These are phyloP conservation scores for Ilex asprella DNA, from an alignment of 257 asterid species.

Conservation along the genomic window DNA sequence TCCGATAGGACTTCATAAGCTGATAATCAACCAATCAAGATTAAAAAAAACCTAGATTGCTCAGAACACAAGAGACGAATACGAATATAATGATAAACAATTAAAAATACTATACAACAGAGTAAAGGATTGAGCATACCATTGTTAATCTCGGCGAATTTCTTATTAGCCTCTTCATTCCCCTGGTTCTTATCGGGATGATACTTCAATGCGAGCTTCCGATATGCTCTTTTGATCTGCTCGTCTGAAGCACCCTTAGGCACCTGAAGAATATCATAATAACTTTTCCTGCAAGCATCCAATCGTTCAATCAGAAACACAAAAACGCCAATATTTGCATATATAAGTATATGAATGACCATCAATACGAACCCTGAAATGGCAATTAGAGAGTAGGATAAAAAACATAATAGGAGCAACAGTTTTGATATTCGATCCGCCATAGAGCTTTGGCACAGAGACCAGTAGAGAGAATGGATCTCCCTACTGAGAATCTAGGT, in stretches of 20 bases:
- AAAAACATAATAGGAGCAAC: slow-evolving; percentile 39
- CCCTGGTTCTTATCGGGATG: slow-evolving; percentile 93
- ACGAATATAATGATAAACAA: neutral
- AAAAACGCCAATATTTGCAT: neutral
- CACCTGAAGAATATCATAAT: slow-evolving; percentile 75
- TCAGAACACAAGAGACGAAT: neutral
- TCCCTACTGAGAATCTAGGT: slow-evolving; percentile 23
- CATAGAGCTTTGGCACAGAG: slow-evolving; percentile 47
- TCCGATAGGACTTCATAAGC: slow-evolving; percentile 92
- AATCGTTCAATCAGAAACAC: neutral
- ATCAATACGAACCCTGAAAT: slow-evolving; percentile 68
- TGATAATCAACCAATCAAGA: slow-evolving; percentile 25
- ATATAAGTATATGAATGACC: neutral
- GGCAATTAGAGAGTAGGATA: slow-evolving; percentile 45
- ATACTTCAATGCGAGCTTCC: slow-evolving; percentile 91
- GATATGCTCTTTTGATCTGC: slow-evolving; percentile 83
- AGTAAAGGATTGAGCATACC: slow-evolving; percentile 28
- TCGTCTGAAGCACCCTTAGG: slow-evolving; percentile 81
- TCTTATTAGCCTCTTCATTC: slow-evolving; percentile 88
- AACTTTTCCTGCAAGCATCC: slow-evolving; percentile 57
- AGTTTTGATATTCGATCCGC: slow-evolving; percentile 62
- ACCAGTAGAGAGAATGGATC: slow-evolving; percentile 20
- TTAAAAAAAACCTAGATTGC: neutral
- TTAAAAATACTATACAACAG: neutral
- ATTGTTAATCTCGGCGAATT: slow-evolving; percentile 84